A percentile compares a stretch with the other conserved stretches of the same genome.
phyloP scores from a whole-genome alignment of 495 filamentous ascomycete genomes.

The Physcia stellaris region DNA sequence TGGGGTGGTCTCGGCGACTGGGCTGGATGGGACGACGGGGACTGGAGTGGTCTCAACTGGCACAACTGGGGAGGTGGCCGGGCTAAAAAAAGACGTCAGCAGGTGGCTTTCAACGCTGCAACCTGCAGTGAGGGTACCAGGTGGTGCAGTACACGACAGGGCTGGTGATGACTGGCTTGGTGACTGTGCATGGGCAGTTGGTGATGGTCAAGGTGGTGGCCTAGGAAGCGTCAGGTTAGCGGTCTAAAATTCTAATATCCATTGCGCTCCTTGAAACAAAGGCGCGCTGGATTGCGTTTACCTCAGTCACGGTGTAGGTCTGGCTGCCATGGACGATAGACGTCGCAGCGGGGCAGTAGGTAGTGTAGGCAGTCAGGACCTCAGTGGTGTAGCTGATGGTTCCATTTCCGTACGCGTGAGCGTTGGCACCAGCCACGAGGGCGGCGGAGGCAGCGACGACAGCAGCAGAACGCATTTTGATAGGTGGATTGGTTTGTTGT shows the following conservation, averaged over 20 bases:
- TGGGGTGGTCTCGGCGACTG: background rate
- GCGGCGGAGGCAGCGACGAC: slow-evolving; percentile 47
- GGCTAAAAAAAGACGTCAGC: slow-evolving; percentile 1
- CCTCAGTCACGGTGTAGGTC: slow-evolving; percentile 72
- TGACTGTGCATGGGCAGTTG: slow-evolving; percentile 24
- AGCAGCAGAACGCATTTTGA: slow-evolving; percentile 81
- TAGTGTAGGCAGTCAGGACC: slow-evolving; percentile 66
- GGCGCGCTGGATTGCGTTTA: slow-evolving; percentile 18
- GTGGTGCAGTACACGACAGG: slow-evolving; percentile 12
- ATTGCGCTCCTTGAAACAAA: background rate
- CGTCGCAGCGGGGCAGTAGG: slow-evolving; percentile 74
- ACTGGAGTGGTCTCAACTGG: background rate
- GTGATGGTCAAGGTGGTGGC: slow-evolving; percentile 24
- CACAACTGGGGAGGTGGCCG: slow-evolving; percentile 1
- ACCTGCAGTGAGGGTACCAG: slow-evolving; percentile 8
- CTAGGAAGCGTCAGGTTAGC: slow-evolving; percentile 9
- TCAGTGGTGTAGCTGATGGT: slow-evolving; percentile 51
- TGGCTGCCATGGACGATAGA: slow-evolving; percentile 49
- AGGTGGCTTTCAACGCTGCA: background rate
- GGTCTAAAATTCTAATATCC: too few species aligned
- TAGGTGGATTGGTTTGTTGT: slow-evolving; percentile 14
- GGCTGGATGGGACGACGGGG: slow-evolving; percentile 5
- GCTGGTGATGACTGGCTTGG: slow-evolving; percentile 14
- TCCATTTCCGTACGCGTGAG: slow-evolving; percentile 29
- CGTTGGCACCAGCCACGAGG: slow-evolving; percentile 43